Evolutionary conservation across 2,329 filamentous ascomycete genomes (phyloP), one percentile per base, ranked within the genome.

Genomic region (Seiridium cupressi): DNA sequence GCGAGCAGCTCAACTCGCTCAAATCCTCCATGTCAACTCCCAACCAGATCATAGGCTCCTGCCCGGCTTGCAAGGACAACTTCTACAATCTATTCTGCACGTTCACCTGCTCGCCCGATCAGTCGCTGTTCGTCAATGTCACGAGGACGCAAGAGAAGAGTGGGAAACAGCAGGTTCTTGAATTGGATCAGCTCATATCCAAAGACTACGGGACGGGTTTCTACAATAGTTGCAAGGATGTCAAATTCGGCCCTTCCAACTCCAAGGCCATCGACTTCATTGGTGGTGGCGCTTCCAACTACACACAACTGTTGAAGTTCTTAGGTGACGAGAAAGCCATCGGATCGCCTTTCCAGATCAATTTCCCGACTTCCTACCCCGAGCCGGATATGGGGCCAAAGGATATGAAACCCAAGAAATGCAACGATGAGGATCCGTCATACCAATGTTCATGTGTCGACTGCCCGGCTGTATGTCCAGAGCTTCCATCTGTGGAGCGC

Each of bases 51-150:
- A 93, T 99, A 72, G 89, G 93, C 34, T 92, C 93, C 8, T 99
- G 95, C 73, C 95, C 95, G 1, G 95, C 96, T 38, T 99, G 95
- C 84, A 96, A 95, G 76, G 90, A 93, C 69, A 99, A 99, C 80
- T 99, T 99, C 81, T 98, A 92, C 81, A 96, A 99, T 78, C 82
- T 96, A 49, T 99, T 99, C 76, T 99, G 95, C 79, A 96, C 93
- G 4, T 98, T 99, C 72, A 98, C 93, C 2, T 99, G 96, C 79
- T 99, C 95, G 4, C 94, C 96, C 5, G 90, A 99, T 70, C 95
- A 99, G 74, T 97, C 93, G 0, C 81, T 96, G 0, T 99, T 99
- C 71, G 82, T 99, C 73, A 99, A 99, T 70, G 87, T 99, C 48
- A 98, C 95, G 9, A 77, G 88, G 57, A 90, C 89, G 0, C 84